phyloP scores from a whole-genome alignment of 306 rosid species.

The Malus fusca region DNA sequence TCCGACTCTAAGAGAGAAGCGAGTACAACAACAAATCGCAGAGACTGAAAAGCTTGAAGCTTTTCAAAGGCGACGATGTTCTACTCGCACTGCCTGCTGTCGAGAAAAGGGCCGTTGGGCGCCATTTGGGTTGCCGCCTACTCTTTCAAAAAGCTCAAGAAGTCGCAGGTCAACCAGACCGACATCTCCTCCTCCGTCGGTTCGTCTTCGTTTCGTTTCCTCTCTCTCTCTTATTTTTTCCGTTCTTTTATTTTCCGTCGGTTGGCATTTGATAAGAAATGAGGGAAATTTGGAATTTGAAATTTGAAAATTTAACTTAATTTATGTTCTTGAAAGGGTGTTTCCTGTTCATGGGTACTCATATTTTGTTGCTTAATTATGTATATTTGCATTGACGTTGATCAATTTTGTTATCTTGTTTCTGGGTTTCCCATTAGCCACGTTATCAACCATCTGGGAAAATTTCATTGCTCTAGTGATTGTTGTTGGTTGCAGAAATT shows the following conservation, averaged over 20 bases:
- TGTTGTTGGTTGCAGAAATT: not conserved
- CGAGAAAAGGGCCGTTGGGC: slow-evolving; percentile 36
- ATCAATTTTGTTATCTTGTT: not conserved
- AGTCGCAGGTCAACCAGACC: slow-evolving; percentile 43
- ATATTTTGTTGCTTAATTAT: not conserved
- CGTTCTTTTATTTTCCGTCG: not conserved
- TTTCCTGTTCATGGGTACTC: not conserved
- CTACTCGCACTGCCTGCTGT: slow-evolving; percentile 32
- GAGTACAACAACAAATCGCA: not conserved
- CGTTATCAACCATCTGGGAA: not conserved
- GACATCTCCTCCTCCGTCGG: slow-evolving; percentile 67
- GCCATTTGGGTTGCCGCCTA: slow-evolving; percentile 72
- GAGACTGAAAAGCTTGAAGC: not conserved
- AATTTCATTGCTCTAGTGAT: not conserved
- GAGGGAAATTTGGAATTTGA: not conserved
- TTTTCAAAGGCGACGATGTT: slow-evolving; percentile 21
- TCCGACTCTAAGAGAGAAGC: not conserved
- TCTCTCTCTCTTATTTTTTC: not conserved
- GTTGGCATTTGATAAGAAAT: not conserved
- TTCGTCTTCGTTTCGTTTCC: slow-evolving; percentile 33
- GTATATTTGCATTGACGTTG: not conserved
- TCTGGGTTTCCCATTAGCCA: not conserved
- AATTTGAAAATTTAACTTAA: not conserved
- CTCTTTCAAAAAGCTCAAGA: slow-evolving; percentile 62
- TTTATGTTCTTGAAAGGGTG: not conserved